Base-by-base conservation (phyloP, 441 rosid species). In the Erysimum pusillum region DNA sequence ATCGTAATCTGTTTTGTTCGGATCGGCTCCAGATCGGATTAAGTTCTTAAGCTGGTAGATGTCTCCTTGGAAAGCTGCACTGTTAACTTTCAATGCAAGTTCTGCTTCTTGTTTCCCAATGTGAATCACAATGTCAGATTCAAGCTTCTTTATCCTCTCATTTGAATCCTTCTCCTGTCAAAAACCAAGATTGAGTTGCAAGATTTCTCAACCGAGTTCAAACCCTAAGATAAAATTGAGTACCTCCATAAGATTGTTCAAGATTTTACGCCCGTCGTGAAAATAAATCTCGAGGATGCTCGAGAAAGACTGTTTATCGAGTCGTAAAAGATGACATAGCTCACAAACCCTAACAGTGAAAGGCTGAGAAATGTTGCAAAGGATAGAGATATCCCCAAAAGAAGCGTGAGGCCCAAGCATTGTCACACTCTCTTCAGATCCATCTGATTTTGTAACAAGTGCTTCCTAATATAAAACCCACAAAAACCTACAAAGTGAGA, bases 301-400 rank as follows among this genome's bases (percentile, higher is more conserved):
- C 15, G 96, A 80, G 71, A 96, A 81, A 61, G 98, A 87, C 77
- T 90, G 97, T 79, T 96, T 96, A 72, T 93, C 99, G 45, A 96
- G 71, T 61, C 97, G 91, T 67, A 96, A 86, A 77, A 93, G 91
- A 81, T 90, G 87, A 63, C 90, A 85, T 56, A 93, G 72, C 52
- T 89, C 91, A 45, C 87, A 77, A 74, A 96, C 98, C 62, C 89
- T 87, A 80, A 96, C 87, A 0, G 94, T 90, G 64, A 83, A 90
- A 18, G 98, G 98, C 82, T 89, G 97, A 76, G 99, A 96, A 74
- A 96, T 87, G 88, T 91, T 96, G 85, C 99, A 96, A 53, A 96
- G 85, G 22, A 93, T 88, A 53, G 99, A 93, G 67, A 91, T 81
- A 75, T 90, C 92, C 61, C 99, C 99, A 81, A 96, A 89, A 20